These are phyloP conservation scores for Aspergillus sp. DNA, from an alignment of 2,329 filamentous ascomycete genomes.

Conservation along the genomic window DNA sequence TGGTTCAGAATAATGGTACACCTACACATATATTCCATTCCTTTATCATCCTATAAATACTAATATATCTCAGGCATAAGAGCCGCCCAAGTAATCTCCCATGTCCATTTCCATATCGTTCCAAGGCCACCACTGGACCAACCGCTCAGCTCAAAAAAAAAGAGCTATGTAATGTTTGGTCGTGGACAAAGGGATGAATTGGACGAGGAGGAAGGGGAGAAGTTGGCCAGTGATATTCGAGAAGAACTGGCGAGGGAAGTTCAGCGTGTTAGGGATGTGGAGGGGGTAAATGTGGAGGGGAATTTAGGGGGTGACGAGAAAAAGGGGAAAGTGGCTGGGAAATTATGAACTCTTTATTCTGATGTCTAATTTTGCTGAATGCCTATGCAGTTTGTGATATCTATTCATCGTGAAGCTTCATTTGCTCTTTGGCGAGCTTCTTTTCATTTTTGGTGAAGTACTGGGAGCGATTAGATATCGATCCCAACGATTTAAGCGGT, in stretches of 20 bases:
- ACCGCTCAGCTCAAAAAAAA: slow-evolving; percentile 12
- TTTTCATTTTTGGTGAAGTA: slow-evolving; percentile 5
- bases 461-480: slow-evolving; percentile 2
- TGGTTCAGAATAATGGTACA: slow-evolving; percentile 88
- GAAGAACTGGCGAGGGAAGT: slow-evolving; percentile 33
- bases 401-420: neutral
- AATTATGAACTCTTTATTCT: slow-evolving; percentile 12
- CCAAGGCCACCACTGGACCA: slow-evolving; percentile 56
- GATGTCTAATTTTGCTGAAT: neutral
- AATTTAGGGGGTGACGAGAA: neutral
- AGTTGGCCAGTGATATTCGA: slow-evolving; percentile 31
- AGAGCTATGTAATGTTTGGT: slow-evolving; percentile 41
- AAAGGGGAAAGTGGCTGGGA: slow-evolving; percentile 9
- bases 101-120: slow-evolving; percentile 93
- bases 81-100: slow-evolving; percentile 85
- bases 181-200: slow-evolving; percentile 42
- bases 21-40: neutral
- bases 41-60: neutral
- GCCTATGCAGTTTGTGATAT: neutral
- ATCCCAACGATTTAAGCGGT: neutral
- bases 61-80: slow-evolving; percentile 53
- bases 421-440: neutral
- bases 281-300: slow-evolving; percentile 31
- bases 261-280: slow-evolving; percentile 24
- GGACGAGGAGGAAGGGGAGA: slow-evolving; percentile 40